Conservation (phyloP, 2,329 filamentous ascomycete species). For the Claviceps digitariae region DNA sequence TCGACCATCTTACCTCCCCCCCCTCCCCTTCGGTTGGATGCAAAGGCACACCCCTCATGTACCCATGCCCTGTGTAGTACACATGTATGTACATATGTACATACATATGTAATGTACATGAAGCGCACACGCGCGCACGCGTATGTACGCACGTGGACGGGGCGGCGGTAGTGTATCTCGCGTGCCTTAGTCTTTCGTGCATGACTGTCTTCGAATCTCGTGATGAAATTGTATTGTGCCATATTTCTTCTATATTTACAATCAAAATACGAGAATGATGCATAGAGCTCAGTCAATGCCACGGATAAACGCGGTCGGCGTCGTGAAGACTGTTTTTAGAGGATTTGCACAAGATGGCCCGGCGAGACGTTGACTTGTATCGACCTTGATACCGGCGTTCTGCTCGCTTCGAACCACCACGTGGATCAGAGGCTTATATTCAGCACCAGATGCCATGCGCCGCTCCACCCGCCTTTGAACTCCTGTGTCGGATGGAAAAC, state of each 20-base stretch:
- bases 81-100: too few species aligned
- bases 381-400: conserved; percentile 4
- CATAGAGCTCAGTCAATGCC: not conserved
- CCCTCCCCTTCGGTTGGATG: not conserved
- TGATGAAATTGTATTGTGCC: not conserved
- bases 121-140: not conserved
- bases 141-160: not conserved
- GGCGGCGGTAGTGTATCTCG: not conserved
- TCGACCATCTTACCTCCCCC: not conserved
- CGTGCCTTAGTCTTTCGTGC: not conserved
- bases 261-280: not conserved
- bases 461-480: not conserved
- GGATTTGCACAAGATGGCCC: not conserved
- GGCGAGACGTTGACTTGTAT: not conserved
- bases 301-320: not conserved
- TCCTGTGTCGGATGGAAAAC: not conserved
- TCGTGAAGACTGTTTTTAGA: not conserved
- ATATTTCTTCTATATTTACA: not conserved
- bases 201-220: conserved; percentile 1
- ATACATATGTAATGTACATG: too few species aligned
- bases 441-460: conserved; percentile 2
- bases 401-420: not conserved
- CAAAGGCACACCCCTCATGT: not conserved
- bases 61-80: not conserved
- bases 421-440: not conserved